Evolutionary conservation across 176 grass and related monocot genomes (phyloP).

Genomic region (Carex parvula): DNA sequence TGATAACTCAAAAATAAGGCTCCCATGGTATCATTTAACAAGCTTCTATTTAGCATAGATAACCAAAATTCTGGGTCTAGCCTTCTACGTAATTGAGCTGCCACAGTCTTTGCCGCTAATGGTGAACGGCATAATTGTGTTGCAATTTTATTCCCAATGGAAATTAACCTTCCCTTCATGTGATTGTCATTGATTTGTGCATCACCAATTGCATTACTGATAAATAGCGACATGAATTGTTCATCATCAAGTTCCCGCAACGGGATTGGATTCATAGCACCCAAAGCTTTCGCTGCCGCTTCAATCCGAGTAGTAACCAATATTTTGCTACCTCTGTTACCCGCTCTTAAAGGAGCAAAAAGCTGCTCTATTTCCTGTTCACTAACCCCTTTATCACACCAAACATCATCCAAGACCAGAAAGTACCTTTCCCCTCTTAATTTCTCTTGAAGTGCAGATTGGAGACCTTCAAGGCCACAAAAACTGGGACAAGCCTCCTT

Average conservation of each 20-base stretch:
- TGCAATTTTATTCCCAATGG: not conserved
- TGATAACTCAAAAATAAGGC: conserved; percentile 31
- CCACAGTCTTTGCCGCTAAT: conserved; percentile 20
- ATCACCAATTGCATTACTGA: too few relatives aligned
- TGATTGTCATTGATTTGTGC: too few relatives aligned
- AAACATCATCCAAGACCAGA: conserved; percentile 10
- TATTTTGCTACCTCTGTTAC: conserved; percentile 26
- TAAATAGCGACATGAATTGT: too few relatives aligned
- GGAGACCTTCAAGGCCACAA: conserved; percentile 2
- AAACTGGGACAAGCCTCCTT: not conserved
- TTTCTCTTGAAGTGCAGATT: not conserved
- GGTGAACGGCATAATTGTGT: not conserved
- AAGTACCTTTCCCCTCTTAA: conserved; percentile 10
- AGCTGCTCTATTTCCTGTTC: not conserved
- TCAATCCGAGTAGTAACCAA: conserved; percentile 27
- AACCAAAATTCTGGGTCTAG: conserved; percentile 11
- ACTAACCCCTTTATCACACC: not conserved
- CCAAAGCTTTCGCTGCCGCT: not conserved
- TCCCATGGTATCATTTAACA: conserved; percentile 29
- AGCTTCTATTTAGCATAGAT: not conserved
- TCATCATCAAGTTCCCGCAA: conserved; percentile 18
- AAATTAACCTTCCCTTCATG: not conserved
- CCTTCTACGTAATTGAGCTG: not conserved
- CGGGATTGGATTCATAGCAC: not conserved
- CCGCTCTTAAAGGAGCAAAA: conserved; percentile 8